Evolutionary conservation across 768 basidiomycete species (phyloP).

Genomic region (Ephemerocybe angulata): DNA sequence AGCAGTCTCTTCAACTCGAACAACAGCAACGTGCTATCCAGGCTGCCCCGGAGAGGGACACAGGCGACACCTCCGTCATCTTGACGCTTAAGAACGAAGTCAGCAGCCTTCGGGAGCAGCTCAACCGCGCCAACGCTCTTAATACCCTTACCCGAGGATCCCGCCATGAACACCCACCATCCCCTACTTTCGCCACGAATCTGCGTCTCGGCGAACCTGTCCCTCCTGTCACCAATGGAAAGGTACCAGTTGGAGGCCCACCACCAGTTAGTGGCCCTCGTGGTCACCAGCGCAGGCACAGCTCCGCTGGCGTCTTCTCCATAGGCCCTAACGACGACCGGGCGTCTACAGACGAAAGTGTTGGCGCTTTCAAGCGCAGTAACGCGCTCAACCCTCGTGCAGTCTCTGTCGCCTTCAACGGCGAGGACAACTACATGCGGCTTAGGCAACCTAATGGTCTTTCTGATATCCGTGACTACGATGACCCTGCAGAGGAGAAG

Average conservation of each 20-base stretch:
- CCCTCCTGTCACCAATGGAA: slow-evolving; percentile 23
- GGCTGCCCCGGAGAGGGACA: slow-evolving; percentile 55
- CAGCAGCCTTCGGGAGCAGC: slow-evolving; percentile 87
- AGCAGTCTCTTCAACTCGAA: slow-evolving; percentile 75
- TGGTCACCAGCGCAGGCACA: slow-evolving; percentile 80
- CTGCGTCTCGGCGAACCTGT: slow-evolving; percentile 52
- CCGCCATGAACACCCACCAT: slow-evolving; percentile 69
- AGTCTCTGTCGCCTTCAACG: slow-evolving; percentile 84
- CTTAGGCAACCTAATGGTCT: slow-evolving; percentile 58
- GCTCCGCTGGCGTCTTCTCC: slow-evolving; percentile 76
- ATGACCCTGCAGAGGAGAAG: slow-evolving; percentile 94
- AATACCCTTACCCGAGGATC: slow-evolving; percentile 76
- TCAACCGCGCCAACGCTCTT: slow-evolving; percentile 92
- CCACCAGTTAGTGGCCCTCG: slow-evolving; percentile 30
- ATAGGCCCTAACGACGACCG: slow-evolving; percentile 59
- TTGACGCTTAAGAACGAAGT: slow-evolving; percentile 90
- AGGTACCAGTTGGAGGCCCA: background rate
- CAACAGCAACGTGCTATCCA: slow-evolving; percentile 70
- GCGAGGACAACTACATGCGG: slow-evolving; percentile 70
- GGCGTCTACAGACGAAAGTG: slow-evolving; percentile 73
- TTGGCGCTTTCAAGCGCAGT: slow-evolving; percentile 68
- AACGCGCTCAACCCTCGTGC: slow-evolving; percentile 76
- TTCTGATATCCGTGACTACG: slow-evolving; percentile 68
- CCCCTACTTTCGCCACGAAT: slow-evolving; percentile 82
- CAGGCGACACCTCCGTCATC: slow-evolving; percentile 86